phyloP scores from a whole-genome alignment of 495 filamentous ascomycete species.

The Peziza echinospora region DNA sequence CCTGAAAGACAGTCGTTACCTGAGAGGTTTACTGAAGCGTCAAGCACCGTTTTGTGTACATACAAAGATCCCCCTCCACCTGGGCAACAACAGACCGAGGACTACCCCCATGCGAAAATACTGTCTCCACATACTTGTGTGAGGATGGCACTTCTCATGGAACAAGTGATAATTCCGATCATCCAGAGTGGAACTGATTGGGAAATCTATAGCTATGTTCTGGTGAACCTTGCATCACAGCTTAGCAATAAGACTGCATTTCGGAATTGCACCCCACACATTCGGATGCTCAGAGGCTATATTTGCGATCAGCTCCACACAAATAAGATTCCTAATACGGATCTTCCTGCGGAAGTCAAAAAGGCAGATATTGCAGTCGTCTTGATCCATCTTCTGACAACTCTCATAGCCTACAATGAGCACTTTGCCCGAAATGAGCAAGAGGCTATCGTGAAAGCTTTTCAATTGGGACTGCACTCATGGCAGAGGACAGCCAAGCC shows the following conservation, averaged over 20 bases:
- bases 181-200: constrained; percentile 64
- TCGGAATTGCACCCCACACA: constrained; percentile 40
- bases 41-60: constrained; percentile 21
- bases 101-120: constrained; percentile 20
- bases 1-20: constrained; percentile 15
- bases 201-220: constrained; percentile 81
- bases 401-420: constrained; percentile 69
- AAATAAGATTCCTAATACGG: constrained; percentile 53
- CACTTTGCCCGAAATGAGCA: constrained; percentile 67
- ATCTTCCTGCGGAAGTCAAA: constrained; percentile 48
- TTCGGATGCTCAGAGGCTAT: constrained; percentile 53
- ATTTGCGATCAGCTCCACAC: constrained; percentile 63
- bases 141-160: constrained; percentile 53
- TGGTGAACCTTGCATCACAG: constrained; percentile 71
- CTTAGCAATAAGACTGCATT: constrained; percentile 81
- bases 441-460: constrained; percentile 68
- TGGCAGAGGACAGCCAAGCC: constrained; percentile 71
- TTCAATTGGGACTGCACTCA: constrained; percentile 58
- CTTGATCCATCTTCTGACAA: constrained; percentile 61
- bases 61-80: constrained; percentile 15
- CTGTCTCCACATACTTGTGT: constrained; percentile 29
- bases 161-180: constrained; percentile 46
- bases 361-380: constrained; percentile 76
- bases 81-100: not conserved
- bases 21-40: constrained; percentile 12